A percentile compares a stretch with the other conserved stretches of the same genome.
Evolutionary conservation across 1,284 basidiomycete species (phyloP).

Genomic region (Apiotrichum mycotoxinovorans): DNA sequence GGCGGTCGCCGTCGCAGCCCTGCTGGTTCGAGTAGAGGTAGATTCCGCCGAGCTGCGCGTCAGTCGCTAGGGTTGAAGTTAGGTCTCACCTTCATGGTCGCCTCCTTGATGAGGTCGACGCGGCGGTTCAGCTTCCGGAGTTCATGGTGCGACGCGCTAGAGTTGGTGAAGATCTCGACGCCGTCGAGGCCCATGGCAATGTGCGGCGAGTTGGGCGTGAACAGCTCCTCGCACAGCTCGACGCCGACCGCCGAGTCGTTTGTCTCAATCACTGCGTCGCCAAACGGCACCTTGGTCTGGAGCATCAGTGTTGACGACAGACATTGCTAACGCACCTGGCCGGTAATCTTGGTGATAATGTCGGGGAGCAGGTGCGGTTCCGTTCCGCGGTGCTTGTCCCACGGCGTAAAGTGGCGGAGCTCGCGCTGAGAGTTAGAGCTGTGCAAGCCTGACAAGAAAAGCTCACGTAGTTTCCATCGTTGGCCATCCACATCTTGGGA

Average conservation of each 20-base stretch:
- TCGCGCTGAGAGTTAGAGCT: conserved; percentile 60
- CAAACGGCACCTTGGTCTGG: conserved; percentile 83
- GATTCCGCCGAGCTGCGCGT: conserved; percentile 77
- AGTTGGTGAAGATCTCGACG: conserved; percentile 98
- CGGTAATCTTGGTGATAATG: conserved; percentile 78
- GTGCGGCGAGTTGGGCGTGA: conserved; percentile 96
- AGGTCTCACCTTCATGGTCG: conserved; percentile 74
- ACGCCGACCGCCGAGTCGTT: conserved; percentile 94
- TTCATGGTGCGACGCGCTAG: conserved; percentile 95
- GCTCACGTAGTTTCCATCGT: conserved; percentile 85
- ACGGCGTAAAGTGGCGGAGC: conserved; percentile 92
- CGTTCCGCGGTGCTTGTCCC: conserved; percentile 79
- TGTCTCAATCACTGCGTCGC: conserved; percentile 89
- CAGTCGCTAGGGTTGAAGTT: not conserved
- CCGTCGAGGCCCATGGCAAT: conserved; percentile 96
- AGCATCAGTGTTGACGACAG: no score
- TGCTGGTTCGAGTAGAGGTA: conserved; percentile 99
- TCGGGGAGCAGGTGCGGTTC: conserved; percentile 87
- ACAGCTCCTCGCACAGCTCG: conserved; percentile 94
- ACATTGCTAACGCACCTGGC: conserved; percentile 60
- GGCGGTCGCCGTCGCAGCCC: conserved; percentile 94
- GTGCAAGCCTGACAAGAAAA: not conserved
- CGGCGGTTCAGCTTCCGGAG: conserved; percentile 87
- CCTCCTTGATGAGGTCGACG: conserved; percentile 93
- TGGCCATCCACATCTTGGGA: conserved; percentile 99